A percentile compares a stretch with the other conserved stretches of the same genome.
Conservation (phyloP, 2,329 filamentous ascomycete species). For the Fusarium sambucinum region DNA sequence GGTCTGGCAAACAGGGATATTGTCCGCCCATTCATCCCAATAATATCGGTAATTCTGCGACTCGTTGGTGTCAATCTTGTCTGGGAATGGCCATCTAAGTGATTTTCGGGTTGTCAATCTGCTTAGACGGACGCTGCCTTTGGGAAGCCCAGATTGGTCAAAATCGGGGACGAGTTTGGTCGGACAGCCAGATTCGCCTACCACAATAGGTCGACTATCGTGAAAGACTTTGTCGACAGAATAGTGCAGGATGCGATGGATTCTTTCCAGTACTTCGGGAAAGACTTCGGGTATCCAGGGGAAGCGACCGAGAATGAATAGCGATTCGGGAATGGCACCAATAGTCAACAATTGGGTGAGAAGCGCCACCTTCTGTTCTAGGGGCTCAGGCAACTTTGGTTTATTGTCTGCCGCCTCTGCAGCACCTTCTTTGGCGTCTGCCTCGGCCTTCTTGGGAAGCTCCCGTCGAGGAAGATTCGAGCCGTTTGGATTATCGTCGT, state of each 20-base stretch:
- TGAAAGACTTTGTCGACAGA: slow-evolving; percentile 80
- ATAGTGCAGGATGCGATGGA: slow-evolving; percentile 88
- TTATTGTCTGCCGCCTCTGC: slow-evolving; percentile 62
- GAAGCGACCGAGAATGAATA: slow-evolving; percentile 92
- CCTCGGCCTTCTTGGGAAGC: slow-evolving; percentile 62
- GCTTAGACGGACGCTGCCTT: slow-evolving; percentile 74
- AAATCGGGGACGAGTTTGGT: slow-evolving; percentile 61
- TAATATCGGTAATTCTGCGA: slow-evolving; percentile 91
- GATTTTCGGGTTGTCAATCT: slow-evolving; percentile 73
- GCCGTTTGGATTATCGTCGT: slow-evolving; percentile 75
- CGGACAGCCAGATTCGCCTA: slow-evolving; percentile 52
- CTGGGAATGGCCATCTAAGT: slow-evolving; percentile 86
- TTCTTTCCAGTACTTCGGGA: slow-evolving; percentile 80
- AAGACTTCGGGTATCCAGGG: slow-evolving; percentile 92
- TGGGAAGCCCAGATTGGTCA: slow-evolving; percentile 76
- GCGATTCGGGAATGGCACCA: slow-evolving; percentile 89
- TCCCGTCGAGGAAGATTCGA: slow-evolving; percentile 63
- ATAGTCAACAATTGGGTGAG: slow-evolving; percentile 89
- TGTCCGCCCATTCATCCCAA: slow-evolving; percentile 97
- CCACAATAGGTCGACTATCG: slow-evolving; percentile 57
- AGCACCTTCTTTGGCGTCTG: slow-evolving; percentile 61
- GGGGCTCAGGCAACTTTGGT: slow-evolving; percentile 73
- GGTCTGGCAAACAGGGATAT: slow-evolving; percentile 88
- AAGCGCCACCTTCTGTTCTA: slow-evolving; percentile 88
- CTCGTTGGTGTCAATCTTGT: slow-evolving; percentile 80